phyloP scores from a whole-genome alignment of 2,329 filamentous ascomycete genomes.

The Beauveria medogensis region DNA sequence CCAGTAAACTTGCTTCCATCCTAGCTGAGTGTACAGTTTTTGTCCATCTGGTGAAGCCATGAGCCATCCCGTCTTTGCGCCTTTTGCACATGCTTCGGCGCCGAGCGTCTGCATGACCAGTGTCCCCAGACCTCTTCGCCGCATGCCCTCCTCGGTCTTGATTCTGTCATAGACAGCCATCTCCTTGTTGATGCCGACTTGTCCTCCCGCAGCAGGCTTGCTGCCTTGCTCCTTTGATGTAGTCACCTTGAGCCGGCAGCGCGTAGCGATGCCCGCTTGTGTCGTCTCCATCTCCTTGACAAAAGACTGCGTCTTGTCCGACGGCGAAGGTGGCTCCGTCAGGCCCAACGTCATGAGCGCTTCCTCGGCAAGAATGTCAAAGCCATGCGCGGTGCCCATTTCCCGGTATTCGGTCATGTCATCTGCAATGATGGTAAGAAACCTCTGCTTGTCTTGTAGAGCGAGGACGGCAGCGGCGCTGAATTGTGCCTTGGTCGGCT shows the following conservation, averaged over 20 bases:
- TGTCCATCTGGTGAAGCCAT: conserved; percentile 2
- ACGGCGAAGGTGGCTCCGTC: neutral
- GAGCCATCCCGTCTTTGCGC: conserved; percentile 4
- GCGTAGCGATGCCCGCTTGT: neutral
- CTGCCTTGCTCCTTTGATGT: neutral
- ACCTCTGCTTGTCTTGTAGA: neutral
- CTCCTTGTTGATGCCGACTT: neutral
- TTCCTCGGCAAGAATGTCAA: conserved; percentile 7
- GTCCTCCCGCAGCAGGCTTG: neutral
- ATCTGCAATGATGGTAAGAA: conserved; percentile 3
- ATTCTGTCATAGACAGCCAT: conserved; percentile 9
- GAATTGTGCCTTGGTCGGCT: neutral
- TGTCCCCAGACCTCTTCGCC: neutral
- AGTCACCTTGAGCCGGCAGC: neutral
- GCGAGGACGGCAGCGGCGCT: neutral
- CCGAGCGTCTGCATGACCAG: conserved; percentile 2
- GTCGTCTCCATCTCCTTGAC: neutral
- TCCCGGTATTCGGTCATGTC: neutral
- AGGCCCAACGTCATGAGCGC: conserved; percentile 4
- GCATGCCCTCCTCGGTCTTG: conserved; percentile 7
- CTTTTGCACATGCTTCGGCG: neutral
- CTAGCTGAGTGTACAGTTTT: conserved; percentile 6
- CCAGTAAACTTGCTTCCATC: conserved; percentile 14
- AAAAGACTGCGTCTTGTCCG: neutral
- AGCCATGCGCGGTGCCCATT: neutral